Evolutionary conservation across 371 early-diverging fungal genomes (phyloP).

Genomic region (Rhizopus sp.): DNA sequence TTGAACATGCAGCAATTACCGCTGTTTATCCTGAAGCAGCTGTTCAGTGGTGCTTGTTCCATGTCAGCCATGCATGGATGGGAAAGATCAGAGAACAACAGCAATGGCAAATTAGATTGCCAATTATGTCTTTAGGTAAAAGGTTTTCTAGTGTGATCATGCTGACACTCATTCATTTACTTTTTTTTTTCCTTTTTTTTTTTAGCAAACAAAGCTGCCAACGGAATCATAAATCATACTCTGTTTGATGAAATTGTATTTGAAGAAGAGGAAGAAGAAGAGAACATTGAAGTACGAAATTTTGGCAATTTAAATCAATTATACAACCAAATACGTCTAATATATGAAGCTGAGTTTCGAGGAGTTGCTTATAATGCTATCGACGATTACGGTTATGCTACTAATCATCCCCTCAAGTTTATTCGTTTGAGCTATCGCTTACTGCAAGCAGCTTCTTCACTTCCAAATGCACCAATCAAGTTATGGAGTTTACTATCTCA

Average conservation of each 20-base stretch:
- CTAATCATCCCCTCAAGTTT: slow-evolving; percentile 1
- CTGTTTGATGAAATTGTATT: not conserved
- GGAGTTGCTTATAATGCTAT: not conserved
- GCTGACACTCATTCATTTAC: no score
- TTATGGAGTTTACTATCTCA: not conserved
- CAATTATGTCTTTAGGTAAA: no score
- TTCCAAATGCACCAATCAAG: not conserved
- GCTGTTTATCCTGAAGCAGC: not conserved
- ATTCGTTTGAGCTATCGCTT: not conserved
- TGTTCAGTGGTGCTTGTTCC: slow-evolving; percentile 11
- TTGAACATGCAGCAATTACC: slow-evolving; percentile 1
- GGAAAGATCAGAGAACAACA: slow-evolving; percentile 5
- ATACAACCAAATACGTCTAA: not conserved
- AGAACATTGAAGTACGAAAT: not conserved
- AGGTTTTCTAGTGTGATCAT: no score
- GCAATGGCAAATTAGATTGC: no score
- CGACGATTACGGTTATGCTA: not conserved
- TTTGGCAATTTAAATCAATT: not conserved
- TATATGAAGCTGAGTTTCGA: not conserved
- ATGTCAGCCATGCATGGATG: slow-evolving; percentile 7
- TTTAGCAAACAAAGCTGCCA: no score
- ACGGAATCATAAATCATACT: no score
- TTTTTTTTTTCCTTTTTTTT: no score
- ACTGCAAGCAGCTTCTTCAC: not conserved
- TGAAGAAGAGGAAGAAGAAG: not conserved